phyloP scores from a whole-genome alignment of 2,329 filamentous ascomycete species.

The Diaporthe sp. region DNA sequence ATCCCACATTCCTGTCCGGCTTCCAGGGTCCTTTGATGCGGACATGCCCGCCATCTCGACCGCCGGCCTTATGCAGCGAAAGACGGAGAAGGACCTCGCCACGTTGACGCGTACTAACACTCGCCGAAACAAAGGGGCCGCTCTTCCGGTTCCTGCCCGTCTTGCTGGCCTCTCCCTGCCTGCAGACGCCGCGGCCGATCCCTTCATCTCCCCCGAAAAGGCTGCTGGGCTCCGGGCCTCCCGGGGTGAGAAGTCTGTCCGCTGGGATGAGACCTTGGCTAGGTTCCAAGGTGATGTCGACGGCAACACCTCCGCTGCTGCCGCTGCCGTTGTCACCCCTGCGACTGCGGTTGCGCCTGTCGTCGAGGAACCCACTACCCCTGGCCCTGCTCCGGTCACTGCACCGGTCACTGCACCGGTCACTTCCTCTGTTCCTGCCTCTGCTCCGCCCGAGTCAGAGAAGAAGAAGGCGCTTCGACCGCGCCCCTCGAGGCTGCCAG shows the following conservation, averaged over 20 bases:
- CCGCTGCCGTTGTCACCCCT: conserved; percentile 10
- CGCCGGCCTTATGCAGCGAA: conserved; percentile 47
- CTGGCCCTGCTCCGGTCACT: neutral
- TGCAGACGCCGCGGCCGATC: neutral
- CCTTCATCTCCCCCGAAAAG: neutral
- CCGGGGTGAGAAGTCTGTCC: conserved; percentile 47
- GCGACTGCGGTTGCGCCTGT: neutral
- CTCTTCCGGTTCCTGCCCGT: conserved; percentile 51
- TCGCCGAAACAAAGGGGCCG: conserved; percentile 59
- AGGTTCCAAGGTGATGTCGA: conserved; percentile 47
- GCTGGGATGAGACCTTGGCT: conserved; percentile 52
- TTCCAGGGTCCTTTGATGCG: conserved; percentile 50
- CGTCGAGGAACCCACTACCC: neutral
- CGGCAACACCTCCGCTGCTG: conserved; percentile 9
- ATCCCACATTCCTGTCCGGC: conserved; percentile 51
- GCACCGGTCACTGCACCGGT: neutral
- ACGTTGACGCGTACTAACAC: conserved; percentile 60
- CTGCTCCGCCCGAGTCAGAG: neutral
- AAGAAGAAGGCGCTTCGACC: conserved; percentile 31
- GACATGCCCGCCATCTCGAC: conserved; percentile 41
- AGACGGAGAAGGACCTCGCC: conserved; percentile 58
- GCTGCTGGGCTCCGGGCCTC: neutral
- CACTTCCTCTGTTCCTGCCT: neutral
- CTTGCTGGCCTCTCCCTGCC: conserved; percentile 44
- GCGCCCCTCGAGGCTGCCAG: conserved; percentile 37